Evolutionary conservation across 768 basidiomycete species (phyloP).

Genomic region (Phlebiopsis flavidoalba): DNA sequence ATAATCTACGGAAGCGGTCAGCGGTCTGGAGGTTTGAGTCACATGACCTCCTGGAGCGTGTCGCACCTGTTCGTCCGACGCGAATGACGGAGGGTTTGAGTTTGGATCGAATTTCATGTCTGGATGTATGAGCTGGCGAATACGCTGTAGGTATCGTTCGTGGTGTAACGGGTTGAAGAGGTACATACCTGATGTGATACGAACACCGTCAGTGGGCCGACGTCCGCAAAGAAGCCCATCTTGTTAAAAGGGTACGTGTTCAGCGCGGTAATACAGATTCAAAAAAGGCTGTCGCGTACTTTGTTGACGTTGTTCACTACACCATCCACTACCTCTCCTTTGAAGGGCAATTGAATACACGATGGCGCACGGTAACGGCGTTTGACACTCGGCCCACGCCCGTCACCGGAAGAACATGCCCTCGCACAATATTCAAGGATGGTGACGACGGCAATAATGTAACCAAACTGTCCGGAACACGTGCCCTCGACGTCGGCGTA

Average conservation of each 20-base stretch:
- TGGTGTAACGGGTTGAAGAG: not conserved
- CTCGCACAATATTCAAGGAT: constrained; percentile 88
- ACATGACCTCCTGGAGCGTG: not conserved
- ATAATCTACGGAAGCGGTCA: constrained; percentile 56
- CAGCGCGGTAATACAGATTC: not conserved
- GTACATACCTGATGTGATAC: constrained; percentile 86
- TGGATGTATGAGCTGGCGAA: constrained; percentile 79
- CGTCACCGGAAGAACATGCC: constrained; percentile 88
- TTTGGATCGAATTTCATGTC: constrained; percentile 95
- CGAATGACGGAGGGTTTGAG: constrained; percentile 94
- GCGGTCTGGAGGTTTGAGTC: not conserved
- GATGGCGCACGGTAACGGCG: constrained; percentile 90
- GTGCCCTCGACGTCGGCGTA: constrained; percentile 97
- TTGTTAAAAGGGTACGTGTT: constrained; percentile 25
- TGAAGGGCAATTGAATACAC: constrained; percentile 99
- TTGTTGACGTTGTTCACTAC: constrained; percentile 95
- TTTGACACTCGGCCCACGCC: constrained; percentile 95
- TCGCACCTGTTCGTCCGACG: constrained; percentile 79
- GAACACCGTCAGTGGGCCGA: constrained; percentile 91
- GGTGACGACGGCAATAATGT: constrained; percentile 88
- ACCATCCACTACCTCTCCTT: constrained; percentile 97
- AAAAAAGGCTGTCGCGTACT: constrained; percentile 39
- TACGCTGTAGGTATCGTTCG: not conserved
- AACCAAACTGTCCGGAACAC: constrained; percentile 92
- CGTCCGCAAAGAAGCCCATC: constrained; percentile 99